phyloP scores from a whole-genome alignment of 768 basidiomycete genomes.

The Russula vinacea region DNA sequence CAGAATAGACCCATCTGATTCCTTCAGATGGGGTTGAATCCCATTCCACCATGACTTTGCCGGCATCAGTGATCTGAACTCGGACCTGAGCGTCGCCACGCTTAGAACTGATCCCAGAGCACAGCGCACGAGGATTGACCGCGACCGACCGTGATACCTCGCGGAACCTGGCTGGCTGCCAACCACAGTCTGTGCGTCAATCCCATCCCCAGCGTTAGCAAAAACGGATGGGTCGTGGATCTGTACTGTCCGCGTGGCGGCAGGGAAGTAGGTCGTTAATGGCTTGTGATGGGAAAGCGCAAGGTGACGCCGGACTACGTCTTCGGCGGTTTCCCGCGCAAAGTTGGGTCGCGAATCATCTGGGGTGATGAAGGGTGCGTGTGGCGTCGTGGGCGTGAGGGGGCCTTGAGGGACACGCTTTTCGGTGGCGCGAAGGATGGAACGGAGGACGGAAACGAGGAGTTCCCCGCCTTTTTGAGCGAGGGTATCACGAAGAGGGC shows the following conservation, averaged over 20 bases:
- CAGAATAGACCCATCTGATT: constrained; percentile 11
- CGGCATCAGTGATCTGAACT: constrained; percentile 51
- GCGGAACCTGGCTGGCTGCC: constrained; percentile 43
- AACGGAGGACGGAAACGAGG: constrained; percentile 65
- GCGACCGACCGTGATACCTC: constrained; percentile 41
- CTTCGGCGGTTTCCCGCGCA: constrained; percentile 50
- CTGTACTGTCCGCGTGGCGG: constrained; percentile 34
- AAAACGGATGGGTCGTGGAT: constrained; percentile 30
- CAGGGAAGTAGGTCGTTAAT: constrained; percentile 31
- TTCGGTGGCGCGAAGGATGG: constrained; percentile 58
- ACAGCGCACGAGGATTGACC: constrained; percentile 53
- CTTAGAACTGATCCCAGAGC: constrained; percentile 50
- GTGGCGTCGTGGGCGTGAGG: constrained; percentile 35
- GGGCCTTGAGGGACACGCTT: constrained; percentile 24
- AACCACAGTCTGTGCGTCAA: constrained; percentile 19
- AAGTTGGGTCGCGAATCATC: constrained; percentile 57
- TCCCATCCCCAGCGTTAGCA: not conserved
- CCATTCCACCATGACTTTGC: constrained; percentile 84
- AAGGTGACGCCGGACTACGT: constrained; percentile 53
- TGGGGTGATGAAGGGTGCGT: constrained; percentile 59
- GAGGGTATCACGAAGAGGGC: constrained; percentile 52
- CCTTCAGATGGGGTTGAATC: constrained; percentile 32
- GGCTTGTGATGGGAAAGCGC: constrained; percentile 65
- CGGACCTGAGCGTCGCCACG: constrained; percentile 58
- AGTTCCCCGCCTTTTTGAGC: constrained; percentile 64